Evolutionary conservation across 169 alveolate species (phyloP), one percentile per base, ranked within the genome.

Genomic region (Plasmodium knowlesi): DNA sequence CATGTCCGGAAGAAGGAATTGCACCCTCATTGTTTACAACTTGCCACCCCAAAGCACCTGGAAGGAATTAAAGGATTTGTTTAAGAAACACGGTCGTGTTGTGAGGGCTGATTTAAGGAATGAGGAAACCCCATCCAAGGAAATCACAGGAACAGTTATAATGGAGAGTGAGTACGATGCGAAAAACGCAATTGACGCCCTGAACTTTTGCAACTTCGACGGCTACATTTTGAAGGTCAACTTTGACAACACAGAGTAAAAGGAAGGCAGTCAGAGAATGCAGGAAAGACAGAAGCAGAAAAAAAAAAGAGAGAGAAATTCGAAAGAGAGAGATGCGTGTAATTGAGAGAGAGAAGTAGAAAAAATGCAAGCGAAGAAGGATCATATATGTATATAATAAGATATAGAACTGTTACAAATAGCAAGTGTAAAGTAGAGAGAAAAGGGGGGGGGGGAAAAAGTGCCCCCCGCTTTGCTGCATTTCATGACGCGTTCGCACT

Each of bases 1-100:
- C 25, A 72, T 70, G 57, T 39, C 76, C 5, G 19, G 83, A 32
- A 84, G 46, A 25, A 71, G 92, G 72, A 84, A 84, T 22, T 84
- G 92, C 57, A 84, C 92, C 12, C 76, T 84, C 32, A 73, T 84
- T 46, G 92, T 84, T 84, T 84, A 84, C 76, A 84, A 84, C 54
- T 84, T 84, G 37, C 92, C 92, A 12, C 92, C 92, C 8, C 92
- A 84, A 84, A 72, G 54, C 53, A 84, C 96, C 12, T 96, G 97
- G 97, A 94, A 95, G 53, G 96, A 93, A 83, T 82, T 96, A 61
- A 96, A 96, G 81, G 97, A 96, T 73, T 94, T 96, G 16, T 96
- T 96, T 95, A 96, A 85, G 72, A 95, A 83, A 25, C 96, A 96
- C 86, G 97, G 96, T 25, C 73, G 95, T 2, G 97, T 96, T 30